Percentiles rank a stretch among this genome's conserved stretches.
phyloP scores from a whole-genome alignment of 1,284 basidiomycete species.

The Vanrija pseudolonga region DNA sequence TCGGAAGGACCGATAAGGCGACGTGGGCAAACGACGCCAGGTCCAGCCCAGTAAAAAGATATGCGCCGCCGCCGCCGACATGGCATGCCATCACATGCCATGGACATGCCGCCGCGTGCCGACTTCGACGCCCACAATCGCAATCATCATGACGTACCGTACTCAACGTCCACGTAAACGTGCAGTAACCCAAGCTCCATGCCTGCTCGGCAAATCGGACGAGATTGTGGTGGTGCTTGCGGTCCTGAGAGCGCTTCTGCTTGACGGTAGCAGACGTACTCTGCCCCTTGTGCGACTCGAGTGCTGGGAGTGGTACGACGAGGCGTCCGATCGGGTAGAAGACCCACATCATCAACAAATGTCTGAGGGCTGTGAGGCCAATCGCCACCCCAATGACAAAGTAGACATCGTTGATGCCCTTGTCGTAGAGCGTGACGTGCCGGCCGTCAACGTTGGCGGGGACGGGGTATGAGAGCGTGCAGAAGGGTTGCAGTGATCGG shows the following conservation, averaged over 20 bases:
- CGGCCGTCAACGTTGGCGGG: slow-evolving; percentile 45
- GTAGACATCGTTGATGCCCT: slow-evolving; percentile 67
- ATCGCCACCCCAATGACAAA: slow-evolving; percentile 69
- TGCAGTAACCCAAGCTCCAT: slow-evolving; percentile 81
- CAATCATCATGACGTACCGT: slow-evolving; percentile 59
- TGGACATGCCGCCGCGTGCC: neutral
- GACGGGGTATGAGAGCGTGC: slow-evolving; percentile 69
- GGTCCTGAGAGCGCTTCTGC: neutral
- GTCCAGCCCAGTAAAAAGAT: slow-evolving; percentile 1
- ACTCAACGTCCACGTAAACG: slow-evolving; percentile 70
- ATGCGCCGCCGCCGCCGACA: no score
- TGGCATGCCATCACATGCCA: no score
- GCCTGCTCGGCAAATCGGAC: slow-evolving; percentile 91
- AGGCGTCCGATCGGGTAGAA: slow-evolving; percentile 58
- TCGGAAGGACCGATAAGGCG: no score
- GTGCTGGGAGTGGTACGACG: slow-evolving; percentile 1
- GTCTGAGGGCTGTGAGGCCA: slow-evolving; percentile 72
- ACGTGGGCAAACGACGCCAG: neutral
- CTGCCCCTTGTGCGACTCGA: slow-evolving; percentile 1
- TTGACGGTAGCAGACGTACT: neutral
- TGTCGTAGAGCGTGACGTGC: slow-evolving; percentile 53
- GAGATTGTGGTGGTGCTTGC: slow-evolving; percentile 60
- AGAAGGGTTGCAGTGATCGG: slow-evolving; percentile 56
- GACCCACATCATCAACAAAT: slow-evolving; percentile 64
- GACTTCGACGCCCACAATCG: neutral